phyloP scores from a whole-genome alignment of 441 rosid genomes.

The Manihot esculenta region DNA sequence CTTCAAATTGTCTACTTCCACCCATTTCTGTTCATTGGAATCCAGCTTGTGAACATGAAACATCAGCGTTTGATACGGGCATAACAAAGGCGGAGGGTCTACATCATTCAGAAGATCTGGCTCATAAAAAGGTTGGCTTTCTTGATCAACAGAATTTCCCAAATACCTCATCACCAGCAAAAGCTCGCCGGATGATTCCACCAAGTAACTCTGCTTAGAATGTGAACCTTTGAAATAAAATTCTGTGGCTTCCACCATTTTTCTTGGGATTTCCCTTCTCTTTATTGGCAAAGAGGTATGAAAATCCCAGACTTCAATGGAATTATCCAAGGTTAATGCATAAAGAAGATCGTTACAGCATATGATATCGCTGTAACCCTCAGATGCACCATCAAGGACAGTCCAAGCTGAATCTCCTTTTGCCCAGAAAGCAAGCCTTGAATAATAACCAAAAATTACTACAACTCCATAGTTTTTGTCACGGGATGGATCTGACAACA shows the following conservation, averaged over 20 bases:
- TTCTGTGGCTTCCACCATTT: not conserved
- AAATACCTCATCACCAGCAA: constrained; percentile 23
- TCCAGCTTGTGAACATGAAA: constrained; percentile 33
- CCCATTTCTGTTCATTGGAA: constrained; percentile 14
- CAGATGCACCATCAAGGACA: constrained; percentile 8
- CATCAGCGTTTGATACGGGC: constrained; percentile 23
- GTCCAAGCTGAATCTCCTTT: constrained; percentile 18
- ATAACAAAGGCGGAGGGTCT: constrained; percentile 27
- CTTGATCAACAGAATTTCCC: constrained; percentile 22
- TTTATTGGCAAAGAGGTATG: constrained; percentile 5
- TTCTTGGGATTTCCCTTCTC: constrained; percentile 5
- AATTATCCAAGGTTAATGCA: constrained; percentile 10
- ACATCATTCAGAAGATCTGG: too few species aligned
- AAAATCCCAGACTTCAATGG: constrained; percentile 26
- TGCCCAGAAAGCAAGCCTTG: constrained; percentile 14
- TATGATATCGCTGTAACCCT: constrained; percentile 15
- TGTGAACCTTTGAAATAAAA: not conserved
- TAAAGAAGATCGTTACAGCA: constrained; percentile 7
- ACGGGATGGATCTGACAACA: not conserved
- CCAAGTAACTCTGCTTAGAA: constrained; percentile 14
- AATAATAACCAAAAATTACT: not conserved
- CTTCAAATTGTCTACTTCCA: constrained; percentile 20
- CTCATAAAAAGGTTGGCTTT: too few species aligned
- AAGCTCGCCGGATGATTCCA: constrained; percentile 17
- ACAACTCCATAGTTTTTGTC: constrained; percentile 4